Evolutionary conservation across 371 early-diverging fungal species (phyloP), one percentile per base, ranked within the genome.

Genomic region (Nematocida sp.): DNA sequence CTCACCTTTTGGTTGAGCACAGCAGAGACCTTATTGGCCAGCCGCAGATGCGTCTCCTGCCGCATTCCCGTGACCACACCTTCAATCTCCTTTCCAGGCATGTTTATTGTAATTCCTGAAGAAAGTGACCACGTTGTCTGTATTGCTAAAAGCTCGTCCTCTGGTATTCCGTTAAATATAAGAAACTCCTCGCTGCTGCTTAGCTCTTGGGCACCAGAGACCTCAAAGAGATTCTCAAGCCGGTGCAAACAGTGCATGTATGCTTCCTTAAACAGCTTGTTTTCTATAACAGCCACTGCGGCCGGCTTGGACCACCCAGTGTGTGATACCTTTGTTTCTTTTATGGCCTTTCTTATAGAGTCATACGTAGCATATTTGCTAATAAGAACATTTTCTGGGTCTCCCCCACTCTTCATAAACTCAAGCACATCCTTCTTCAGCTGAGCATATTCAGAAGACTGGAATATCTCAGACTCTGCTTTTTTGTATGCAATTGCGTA

Each of bases 321-420:
- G 47, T 69, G 58, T 9, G 76, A 66, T 3, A 52, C 69, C 7
- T 27, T 23, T 20, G 76, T 75, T 45, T 55, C 56, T 46, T 69
- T 66, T 6, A 75, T 33, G 5, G 47, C 54, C 11, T 25, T 64
- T 13, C 69, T 45, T 44, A 75, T 6, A 4, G 5, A 54, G 7
- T 66, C 66, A n/a, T n/a, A 66, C 15, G 13, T 54, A 42, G 57
- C 18, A 20, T 67, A 25, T 23, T 18, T 47, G 18, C 27, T 40
- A 7, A 47, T 40, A 25, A 20, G 15, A 5, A 75, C 44, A 4
- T 4, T 18, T 15, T 40, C 42, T 9, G 62, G 46, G 54, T 75
- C 76, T 46, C 76, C 76, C 25, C 76, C 76, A 15, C 67, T 56
- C 45, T 64, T 67, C 20, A 75, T 4, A 42, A 72, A 75, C 55